A percentile compares a stretch with the other conserved stretches of the same genome.
These are phyloP conservation scores for Wickerhamomyces xylosicus DNA, from an alignment of 805 yeast species.

Conservation along the genomic window DNA sequence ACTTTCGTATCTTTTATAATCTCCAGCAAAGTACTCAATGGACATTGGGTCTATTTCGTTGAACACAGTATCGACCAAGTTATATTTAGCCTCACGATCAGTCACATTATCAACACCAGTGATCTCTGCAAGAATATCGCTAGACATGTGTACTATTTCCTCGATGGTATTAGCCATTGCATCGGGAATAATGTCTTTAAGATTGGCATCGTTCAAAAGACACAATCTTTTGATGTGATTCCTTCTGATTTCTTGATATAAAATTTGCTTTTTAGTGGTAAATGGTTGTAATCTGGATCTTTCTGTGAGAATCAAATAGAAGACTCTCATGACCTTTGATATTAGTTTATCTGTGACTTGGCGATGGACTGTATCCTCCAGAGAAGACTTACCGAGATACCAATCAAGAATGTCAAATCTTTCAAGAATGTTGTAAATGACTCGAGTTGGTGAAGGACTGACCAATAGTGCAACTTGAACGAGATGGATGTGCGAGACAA, in stretches of 20 bases:
- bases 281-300: conserved; percentile 47
- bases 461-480: conserved; percentile 52
- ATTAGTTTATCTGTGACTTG: conserved; percentile 69
- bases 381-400: conserved; percentile 36
- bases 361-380: conserved; percentile 36
- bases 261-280: conserved; percentile 8
- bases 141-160: conserved; percentile 32
- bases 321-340: conserved; percentile 29
- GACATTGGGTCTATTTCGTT: conserved; percentile 49
- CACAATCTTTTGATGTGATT: conserved; percentile 23
- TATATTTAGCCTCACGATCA: conserved; percentile 43
- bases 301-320: conserved; percentile 63
- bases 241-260: conserved; percentile 15
- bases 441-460: conserved; percentile 36
- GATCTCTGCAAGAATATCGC: conserved; percentile 49
- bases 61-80: conserved; percentile 37
- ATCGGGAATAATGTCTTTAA: conserved; percentile 29
- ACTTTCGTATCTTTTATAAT: conserved; percentile 43
- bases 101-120: conserved; percentile 36
- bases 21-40: conserved; percentile 31
- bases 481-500: conserved; percentile 47
- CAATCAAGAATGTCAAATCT: conserved; percentile 51
- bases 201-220: conserved; percentile 30
- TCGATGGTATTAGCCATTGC: conserved; percentile 48
- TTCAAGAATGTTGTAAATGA: conserved; percentile 45